Base-by-base conservation (phyloP, 371 early-diverging fungal species). In the Rhizopus arrhizus region DNA sequence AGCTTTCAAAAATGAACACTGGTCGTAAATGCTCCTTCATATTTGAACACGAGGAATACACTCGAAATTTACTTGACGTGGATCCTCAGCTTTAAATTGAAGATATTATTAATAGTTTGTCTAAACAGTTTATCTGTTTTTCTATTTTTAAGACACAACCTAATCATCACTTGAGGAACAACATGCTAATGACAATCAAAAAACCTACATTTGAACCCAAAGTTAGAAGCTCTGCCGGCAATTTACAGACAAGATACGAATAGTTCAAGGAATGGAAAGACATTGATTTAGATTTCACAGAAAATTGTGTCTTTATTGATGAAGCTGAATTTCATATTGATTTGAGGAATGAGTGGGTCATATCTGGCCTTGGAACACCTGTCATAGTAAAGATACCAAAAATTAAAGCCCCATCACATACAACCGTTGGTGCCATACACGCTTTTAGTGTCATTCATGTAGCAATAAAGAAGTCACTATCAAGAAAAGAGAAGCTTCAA, bases 81-180 rank as follows among this genome's bases (percentile, higher is more conserved):
- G 54, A 58, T 34, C 49, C 64, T 41, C 58, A 58, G 22, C 28
- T 63, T 38, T 63, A 16, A 56, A 31, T 57, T 32, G 62, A 56
- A 5, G 62, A 57, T 56, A 51, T 62, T 43, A 54, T 58, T 8
- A 35, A 53, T 13, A 35, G 36, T 36, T 36, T 60, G 31, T 13
- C 33, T 53, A 11, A 53, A 7, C 53, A 4, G 15, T 53, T 33
- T 33, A 47, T 47, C 48, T n/a, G 36, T 53, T 4, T 46, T 47
- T 22, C 48, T n/a, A 47, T 53, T 4, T 46, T 47, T 22, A 61
- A 61, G 31, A 16, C 62, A 29, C 46, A 42, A 41, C 41, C 51
- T 1, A 62, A 56, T 29, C 43, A 53, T 8, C 54, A 61, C 45
- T 53, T 61, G 32, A 9, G 29, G 45, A 56, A 13, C n/a, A 16